These are phyloP conservation scores for Imleria badia DNA, from an alignment of 768 basidiomycete genomes.

Conservation along the genomic window DNA sequence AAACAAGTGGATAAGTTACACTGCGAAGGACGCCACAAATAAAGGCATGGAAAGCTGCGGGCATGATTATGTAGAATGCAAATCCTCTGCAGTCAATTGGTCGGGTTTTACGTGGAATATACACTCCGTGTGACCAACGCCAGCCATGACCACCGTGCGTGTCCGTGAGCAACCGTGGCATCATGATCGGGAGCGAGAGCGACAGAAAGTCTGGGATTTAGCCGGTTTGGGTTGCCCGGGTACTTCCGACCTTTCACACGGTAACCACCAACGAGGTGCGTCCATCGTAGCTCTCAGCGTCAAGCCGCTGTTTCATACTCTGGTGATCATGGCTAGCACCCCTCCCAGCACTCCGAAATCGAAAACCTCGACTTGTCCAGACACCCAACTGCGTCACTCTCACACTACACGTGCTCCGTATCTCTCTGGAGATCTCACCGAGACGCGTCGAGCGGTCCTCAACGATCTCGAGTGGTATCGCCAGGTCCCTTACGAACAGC, in stretches of 20 bases:
- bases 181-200: too few relatives aligned
- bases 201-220: too few relatives aligned
- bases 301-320: neutral
- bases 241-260: too few relatives aligned
- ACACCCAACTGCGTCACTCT: neutral
- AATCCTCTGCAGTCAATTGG: neutral
- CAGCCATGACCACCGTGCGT: neutral
- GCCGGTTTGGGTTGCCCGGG: too few relatives aligned
- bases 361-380: neutral
- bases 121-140: neutral
- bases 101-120: neutral
- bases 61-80: neutral
- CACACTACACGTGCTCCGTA: neutral
- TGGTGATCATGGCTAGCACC: neutral
- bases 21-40: neutral
- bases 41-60: neutral
- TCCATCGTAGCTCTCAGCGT: too few relatives aligned
- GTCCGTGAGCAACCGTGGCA: too few relatives aligned
- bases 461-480: neutral
- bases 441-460: neutral
- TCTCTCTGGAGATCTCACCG: neutral
- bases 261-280: too few relatives aligned
- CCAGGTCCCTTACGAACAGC: neutral
- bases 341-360: neutral
- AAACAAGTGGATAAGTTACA: neutral